phyloP scores from a whole-genome alignment of 192 early-diverging fungal genomes.

The Mortierella alpina region DNA sequence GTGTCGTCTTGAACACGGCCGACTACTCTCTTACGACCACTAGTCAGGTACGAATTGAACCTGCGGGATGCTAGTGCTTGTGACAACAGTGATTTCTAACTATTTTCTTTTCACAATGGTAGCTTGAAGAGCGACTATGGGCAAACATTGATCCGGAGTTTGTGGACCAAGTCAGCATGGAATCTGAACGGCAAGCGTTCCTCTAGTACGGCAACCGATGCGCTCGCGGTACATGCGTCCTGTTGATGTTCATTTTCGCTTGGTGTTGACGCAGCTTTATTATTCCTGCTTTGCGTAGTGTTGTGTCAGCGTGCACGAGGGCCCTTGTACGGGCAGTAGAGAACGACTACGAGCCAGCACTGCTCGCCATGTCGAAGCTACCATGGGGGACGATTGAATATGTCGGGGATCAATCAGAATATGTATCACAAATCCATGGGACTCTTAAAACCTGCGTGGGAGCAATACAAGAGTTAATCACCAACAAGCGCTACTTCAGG shows the following conservation, averaged over 20 bases:
- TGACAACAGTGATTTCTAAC: not conserved
- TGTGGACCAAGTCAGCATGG: constrained; percentile 77
- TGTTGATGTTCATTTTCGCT: not conserved
- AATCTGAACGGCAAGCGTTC: constrained; percentile 82
- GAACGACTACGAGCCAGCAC: constrained; percentile 71
- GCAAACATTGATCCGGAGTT: constrained; percentile 82
- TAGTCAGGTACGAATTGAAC: constrained; percentile 63
- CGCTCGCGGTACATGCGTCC: not conserved
- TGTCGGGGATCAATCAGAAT: constrained; percentile 95
- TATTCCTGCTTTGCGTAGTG: constrained; percentile 28
- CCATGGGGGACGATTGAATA: constrained; percentile 85
- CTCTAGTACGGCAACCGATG: constrained; percentile 64
- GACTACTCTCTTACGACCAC: constrained; percentile 94
- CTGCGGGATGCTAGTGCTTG: not conserved
- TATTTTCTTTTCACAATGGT: constrained; percentile 4
- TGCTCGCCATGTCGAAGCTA: constrained; percentile 78
- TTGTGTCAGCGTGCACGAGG: constrained; percentile 73
- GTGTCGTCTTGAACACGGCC: constrained; percentile 90
- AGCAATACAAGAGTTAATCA: constrained; percentile 70
- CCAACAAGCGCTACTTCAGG: constrained; percentile 80
- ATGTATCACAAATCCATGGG: constrained; percentile 76
- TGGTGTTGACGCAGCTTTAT: not conserved
- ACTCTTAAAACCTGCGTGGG: constrained; percentile 67
- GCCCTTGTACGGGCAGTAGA: constrained; percentile 77
- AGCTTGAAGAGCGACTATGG: constrained; percentile 92